Percentiles rank a stretch among this genome's conserved stretches.
Evolutionary conservation across 2,329 filamentous ascomycete genomes (phyloP).

Genomic region (Colletotrichum somersetense): DNA sequence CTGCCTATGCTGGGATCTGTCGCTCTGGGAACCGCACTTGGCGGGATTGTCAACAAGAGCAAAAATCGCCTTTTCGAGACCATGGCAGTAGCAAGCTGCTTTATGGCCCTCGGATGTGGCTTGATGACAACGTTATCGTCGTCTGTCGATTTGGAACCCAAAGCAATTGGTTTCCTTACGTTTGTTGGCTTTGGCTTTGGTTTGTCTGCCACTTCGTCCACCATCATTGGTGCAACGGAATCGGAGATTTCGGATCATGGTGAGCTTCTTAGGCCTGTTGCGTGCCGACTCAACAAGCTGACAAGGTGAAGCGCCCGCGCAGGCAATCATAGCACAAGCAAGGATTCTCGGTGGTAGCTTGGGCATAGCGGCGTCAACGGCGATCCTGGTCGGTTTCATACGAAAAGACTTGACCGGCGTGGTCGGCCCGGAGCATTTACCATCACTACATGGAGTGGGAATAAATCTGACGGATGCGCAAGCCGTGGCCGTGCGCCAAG

Average conservation of each 20-base stretch:
- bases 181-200: constrained; percentile 68
- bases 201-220: constrained; percentile 60
- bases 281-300: constrained; percentile 19
- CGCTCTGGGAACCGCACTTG: constrained; percentile 59
- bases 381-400: constrained; percentile 55
- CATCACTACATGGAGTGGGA: constrained; percentile 44
- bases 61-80: constrained; percentile 59
- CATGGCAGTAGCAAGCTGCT: constrained; percentile 54
- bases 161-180: constrained; percentile 62
- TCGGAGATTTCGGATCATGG: constrained; percentile 60
- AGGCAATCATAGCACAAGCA: constrained; percentile 65
- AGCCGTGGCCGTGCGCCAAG: constrained; percentile 50
- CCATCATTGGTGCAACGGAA: constrained; percentile 59
- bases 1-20: constrained; percentile 65
- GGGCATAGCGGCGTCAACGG: constrained; percentile 66
- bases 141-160: constrained; percentile 54
- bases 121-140: constrained; percentile 55
- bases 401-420: constrained; percentile 48
- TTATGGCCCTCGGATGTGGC: constrained; percentile 62
- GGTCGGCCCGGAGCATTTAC: constrained; percentile 48
- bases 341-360: constrained; percentile 67
- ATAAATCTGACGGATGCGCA: constrained; percentile 47
- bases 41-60: constrained; percentile 57
- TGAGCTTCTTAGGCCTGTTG: constrained; percentile 45
- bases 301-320: constrained; percentile 58